Percentiles rank a stretch among this genome's conserved stretches.
phyloP scores from a whole-genome alignment of 768 basidiomycete genomes.

The Phylloporus scabripes region DNA sequence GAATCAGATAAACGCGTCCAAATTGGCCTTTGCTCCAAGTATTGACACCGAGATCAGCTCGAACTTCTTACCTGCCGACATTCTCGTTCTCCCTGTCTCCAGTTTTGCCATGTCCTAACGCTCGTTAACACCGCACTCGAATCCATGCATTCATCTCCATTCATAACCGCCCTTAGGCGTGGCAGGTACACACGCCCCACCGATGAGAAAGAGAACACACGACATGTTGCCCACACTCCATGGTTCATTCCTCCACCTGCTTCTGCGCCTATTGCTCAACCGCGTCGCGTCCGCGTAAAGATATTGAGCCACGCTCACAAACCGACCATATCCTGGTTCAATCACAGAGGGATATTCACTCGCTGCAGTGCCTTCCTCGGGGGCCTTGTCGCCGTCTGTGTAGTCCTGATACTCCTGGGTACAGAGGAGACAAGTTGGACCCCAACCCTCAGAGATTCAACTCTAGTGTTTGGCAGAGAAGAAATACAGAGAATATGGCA shows the following conservation, averaged over 20 bases:
- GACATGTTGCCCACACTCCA: slow-evolving; percentile 18
- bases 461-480: slow-evolving; percentile 62
- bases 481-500: slow-evolving; percentile 85
- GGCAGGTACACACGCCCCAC: slow-evolving; percentile 1
- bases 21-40: neutral
- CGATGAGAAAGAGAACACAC: neutral
- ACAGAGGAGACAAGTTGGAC: slow-evolving; percentile 40
- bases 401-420: slow-evolving; percentile 37
- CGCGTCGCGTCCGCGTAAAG: slow-evolving; percentile 53
- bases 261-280: slow-evolving; percentile 47
- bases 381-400: slow-evolving; percentile 44
- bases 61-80: too few species aligned
- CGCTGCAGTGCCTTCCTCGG: slow-evolving; percentile 48
- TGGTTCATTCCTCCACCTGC: slow-evolving; percentile 49
- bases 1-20: neutral
- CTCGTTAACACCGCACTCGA: neutral
- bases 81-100: neutral
- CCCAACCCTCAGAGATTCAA: slow-evolving; percentile 42
- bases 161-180: slow-evolving; percentile 4
- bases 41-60: neutral
- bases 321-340: slow-evolving; percentile 41
- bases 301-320: slow-evolving; percentile 45
- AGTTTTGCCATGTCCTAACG: neutral
- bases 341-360: slow-evolving; percentile 51
- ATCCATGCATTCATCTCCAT: neutral